A percentile compares a stretch with the other conserved stretches of the same genome.
These are phyloP conservation scores for Emericellopsis cladophorae DNA, from an alignment of 2,329 filamentous ascomycete genomes.

Conservation along the genomic window DNA sequence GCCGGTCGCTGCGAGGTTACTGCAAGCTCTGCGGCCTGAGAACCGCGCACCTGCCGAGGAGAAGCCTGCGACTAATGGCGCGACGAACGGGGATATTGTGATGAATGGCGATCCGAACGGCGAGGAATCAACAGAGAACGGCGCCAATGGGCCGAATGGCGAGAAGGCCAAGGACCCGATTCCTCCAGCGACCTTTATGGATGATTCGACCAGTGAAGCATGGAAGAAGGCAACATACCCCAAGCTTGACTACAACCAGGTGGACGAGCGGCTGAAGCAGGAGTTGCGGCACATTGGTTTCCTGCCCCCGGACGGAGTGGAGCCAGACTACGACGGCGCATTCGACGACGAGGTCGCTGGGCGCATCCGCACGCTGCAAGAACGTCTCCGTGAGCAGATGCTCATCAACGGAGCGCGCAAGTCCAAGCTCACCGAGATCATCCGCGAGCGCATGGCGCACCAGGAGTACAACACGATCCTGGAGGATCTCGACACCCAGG, in stretches of 20 bases:
- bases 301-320: constrained; percentile 50
- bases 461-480: constrained; percentile 96
- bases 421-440: constrained; percentile 70
- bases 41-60: constrained; percentile 45
- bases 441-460: constrained; percentile 85
- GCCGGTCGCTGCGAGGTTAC: constrained; percentile 69
- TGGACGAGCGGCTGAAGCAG: constrained; percentile 84
- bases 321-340: constrained; percentile 75
- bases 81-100: constrained; percentile 39
- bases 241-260: constrained; percentile 71
- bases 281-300: constrained; percentile 88
- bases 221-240: constrained; percentile 68
- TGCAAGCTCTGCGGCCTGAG: constrained; percentile 73
- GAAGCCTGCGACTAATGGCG: constrained; percentile 38
- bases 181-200: constrained; percentile 66
- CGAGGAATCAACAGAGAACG: constrained; percentile 17
- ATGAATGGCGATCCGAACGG: constrained; percentile 34
- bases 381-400: constrained; percentile 69
- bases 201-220: constrained; percentile 60
- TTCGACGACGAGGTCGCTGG: constrained; percentile 91
- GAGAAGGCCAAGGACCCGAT: constrained; percentile 23
- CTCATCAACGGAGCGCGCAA: constrained; percentile 87
- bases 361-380: constrained; percentile 74
- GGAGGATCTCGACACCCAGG: constrained; percentile 89
- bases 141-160: constrained; percentile 10